Evolutionary conservation across 1,284 basidiomycete species (phyloP).

Genomic region (Cryptococcus maquisensis): DNA sequence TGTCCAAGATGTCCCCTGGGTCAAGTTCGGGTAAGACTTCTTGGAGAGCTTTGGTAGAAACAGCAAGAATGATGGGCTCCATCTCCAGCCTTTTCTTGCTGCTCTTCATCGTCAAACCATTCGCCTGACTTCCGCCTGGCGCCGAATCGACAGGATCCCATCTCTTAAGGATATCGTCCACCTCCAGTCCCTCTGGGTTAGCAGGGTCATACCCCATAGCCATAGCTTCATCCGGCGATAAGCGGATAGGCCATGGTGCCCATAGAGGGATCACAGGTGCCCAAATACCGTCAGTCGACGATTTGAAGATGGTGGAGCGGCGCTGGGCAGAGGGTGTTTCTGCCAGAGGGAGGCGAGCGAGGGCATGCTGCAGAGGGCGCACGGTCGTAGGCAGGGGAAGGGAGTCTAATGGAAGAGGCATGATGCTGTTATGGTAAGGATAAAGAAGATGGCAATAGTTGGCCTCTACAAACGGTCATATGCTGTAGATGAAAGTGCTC

Average conservation of each 20-base stretch:
- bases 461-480: too few relatives aligned
- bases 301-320: conserved; percentile 57
- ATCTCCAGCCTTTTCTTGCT: conserved; percentile 55
- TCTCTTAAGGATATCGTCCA: conserved; percentile 57
- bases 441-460: too few relatives aligned
- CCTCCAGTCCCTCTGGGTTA: conserved; percentile 40
- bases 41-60: conserved; percentile 61
- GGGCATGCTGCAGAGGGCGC: conserved; percentile 23
- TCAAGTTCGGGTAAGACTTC: conserved; percentile 83
- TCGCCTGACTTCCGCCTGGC: conserved; percentile 11
- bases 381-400: conserved; percentile 32
- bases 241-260: conserved; percentile 76
- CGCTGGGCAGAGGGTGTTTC: conserved; percentile 67
- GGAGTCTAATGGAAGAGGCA: too few relatives aligned
- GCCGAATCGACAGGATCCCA: conserved; percentile 34
- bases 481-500: too few relatives aligned
- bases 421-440: too few relatives aligned
- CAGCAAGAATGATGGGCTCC: conserved; percentile 60
- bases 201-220: conserved; percentile 60
- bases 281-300: conserved; percentile 54
- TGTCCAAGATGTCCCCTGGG: conserved; percentile 70
- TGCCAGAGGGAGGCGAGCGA: conserved; percentile 31
- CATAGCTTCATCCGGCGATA: conserved; percentile 59
- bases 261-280: conserved; percentile 79
- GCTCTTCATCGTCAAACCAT: conserved; percentile 26